phyloP scores from a whole-genome alignment of 805 yeast genomes.

The Groenewaldozyma salmanticensis region DNA sequence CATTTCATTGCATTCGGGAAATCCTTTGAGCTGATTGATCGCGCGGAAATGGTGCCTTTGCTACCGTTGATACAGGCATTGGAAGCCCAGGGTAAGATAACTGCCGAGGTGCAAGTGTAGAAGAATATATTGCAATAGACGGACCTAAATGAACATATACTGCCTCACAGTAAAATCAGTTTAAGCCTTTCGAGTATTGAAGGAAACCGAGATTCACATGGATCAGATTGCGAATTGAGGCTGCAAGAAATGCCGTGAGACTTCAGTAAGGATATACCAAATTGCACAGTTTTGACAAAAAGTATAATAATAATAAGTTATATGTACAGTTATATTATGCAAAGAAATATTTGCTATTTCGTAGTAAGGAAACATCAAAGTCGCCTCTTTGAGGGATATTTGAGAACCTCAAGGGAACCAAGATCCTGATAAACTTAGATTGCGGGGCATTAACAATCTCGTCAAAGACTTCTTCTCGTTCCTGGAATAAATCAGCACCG shows the following conservation, averaged over 20 bases:
- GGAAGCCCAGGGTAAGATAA: constrained; percentile 78
- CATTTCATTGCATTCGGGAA: constrained; percentile 83
- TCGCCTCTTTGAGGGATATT: constrained; percentile 70
- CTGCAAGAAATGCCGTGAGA: too few species aligned
- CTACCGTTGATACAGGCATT: constrained; percentile 65
- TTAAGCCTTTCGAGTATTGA: not conserved
- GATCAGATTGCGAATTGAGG: too few species aligned
- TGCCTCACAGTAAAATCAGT: too few species aligned
- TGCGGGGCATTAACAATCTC: not conserved
- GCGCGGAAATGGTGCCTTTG: constrained; percentile 71
- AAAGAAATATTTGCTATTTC: constrained; percentile 75
- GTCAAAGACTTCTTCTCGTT: constrained; percentile 8
- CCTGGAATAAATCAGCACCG: constrained; percentile 22
- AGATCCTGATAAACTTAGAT: constrained; percentile 30
- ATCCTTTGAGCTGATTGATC: constrained; percentile 74
- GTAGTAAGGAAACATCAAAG: constrained; percentile 66
- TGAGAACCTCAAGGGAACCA: constrained; percentile 65
- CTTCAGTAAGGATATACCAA: too few species aligned
- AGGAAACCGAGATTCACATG: too few species aligned
- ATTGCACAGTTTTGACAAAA: too few species aligned
- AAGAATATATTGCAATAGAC: too few species aligned
- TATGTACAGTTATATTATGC: constrained; percentile 19
- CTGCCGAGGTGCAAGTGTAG: constrained; percentile 21
- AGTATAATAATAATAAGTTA: not conserved
- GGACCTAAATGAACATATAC: too few species aligned